Evolutionary conservation across 345 rosid genomes (phyloP).

Genomic region (Acer saccharum): DNA sequence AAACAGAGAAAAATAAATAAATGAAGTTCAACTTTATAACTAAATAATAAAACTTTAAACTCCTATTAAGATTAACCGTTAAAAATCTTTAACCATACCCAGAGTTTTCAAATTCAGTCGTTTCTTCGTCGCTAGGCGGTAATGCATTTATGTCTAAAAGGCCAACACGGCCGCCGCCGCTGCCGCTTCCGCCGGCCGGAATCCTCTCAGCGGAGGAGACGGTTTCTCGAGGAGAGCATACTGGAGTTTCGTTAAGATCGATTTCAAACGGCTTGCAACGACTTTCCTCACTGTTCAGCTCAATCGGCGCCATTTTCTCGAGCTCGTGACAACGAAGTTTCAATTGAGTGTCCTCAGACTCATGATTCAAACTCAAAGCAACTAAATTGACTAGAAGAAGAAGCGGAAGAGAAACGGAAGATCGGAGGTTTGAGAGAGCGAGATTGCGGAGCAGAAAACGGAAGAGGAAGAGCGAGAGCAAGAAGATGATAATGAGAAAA

Average conservation of each 20-base stretch:
- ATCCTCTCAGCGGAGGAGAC: background rate
- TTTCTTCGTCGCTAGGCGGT: constrained; percentile 32
- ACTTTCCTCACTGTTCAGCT: constrained; percentile 10
- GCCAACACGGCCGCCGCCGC: background rate
- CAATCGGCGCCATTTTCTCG: constrained; percentile 9
- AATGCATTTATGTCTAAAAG: constrained; percentile 39
- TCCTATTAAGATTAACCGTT: background rate
- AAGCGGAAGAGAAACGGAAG: background rate
- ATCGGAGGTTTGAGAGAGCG: background rate
- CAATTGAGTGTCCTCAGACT: background rate
- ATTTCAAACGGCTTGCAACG: constrained; percentile 30
- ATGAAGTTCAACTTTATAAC: too few relatives aligned
- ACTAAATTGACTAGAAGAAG: background rate
- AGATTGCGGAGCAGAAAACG: background rate
- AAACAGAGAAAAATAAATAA: background rate
- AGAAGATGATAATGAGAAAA: background rate
- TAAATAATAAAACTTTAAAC: background rate
- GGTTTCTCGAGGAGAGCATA: constrained; percentile 30
- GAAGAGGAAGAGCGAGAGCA: background rate
- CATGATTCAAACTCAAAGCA: background rate
- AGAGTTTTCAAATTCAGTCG: background rate
- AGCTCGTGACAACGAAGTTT: background rate
- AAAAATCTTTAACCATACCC: constrained; percentile 30
- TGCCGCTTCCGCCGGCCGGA: background rate
- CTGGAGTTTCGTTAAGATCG: constrained; percentile 42